These are phyloP conservation scores for Euphorbia corollata DNA, from an alignment of 441 rosid species.

Conservation along the genomic window DNA sequence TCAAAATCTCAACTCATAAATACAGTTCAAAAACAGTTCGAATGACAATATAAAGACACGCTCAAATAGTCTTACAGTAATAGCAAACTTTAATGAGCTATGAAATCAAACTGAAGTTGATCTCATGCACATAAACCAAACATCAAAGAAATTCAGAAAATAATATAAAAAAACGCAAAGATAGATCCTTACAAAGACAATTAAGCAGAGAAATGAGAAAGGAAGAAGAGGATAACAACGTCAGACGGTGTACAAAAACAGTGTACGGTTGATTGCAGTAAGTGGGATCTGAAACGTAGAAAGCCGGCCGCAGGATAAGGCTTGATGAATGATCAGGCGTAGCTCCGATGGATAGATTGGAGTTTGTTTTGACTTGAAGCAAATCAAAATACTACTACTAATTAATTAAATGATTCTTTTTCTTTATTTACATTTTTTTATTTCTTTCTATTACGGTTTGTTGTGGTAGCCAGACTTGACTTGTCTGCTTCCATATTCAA, in stretches of 20 bases:
- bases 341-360: not conserved
- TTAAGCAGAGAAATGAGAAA: not conserved
- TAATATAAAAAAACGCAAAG: not conserved
- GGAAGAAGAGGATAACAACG: not conserved
- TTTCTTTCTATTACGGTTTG: not conserved
- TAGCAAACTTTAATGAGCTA: not conserved
- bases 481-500: slow-evolving; percentile 1
- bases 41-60: not conserved
- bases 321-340: slow-evolving; percentile 14
- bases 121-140: slow-evolving; percentile 14
- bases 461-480: slow-evolving; percentile 30
- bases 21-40: not conserved
- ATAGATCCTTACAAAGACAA: slow-evolving; percentile 24
- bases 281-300: slow-evolving; percentile 13
- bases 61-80: not conserved
- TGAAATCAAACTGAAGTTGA: slow-evolving; percentile 10
- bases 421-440: not conserved
- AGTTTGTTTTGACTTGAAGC: slow-evolving; percentile 14
- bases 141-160: not conserved
- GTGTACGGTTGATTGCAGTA: not conserved
- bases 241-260: not conserved
- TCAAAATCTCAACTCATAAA: not conserved
- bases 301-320: slow-evolving; percentile 34
- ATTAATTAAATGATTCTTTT: no score
- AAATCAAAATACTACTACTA: no score